Evolutionary conservation across 495 filamentous ascomycete species (phyloP).

Genomic region (Podospora anserina): DNA sequence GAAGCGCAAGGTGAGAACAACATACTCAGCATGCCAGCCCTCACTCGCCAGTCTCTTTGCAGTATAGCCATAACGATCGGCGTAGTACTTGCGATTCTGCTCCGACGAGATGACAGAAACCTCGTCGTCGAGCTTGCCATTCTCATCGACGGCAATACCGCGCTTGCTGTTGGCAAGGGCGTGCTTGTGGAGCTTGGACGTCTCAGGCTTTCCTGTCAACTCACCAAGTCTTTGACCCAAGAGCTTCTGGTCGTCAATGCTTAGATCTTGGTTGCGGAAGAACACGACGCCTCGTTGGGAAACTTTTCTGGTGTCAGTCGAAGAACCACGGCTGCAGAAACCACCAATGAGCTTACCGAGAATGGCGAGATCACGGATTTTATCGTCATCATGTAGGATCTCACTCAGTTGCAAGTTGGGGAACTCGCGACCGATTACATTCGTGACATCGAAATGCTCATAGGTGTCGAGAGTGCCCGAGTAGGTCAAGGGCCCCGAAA

Average conservation of each 20-base stretch:
- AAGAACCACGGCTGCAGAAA: not conserved
- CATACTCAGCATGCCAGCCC: conserved; percentile 40
- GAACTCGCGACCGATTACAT: conserved; percentile 66
- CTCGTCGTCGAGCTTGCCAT: conserved; percentile 61
- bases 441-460: conserved; percentile 62
- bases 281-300: conserved; percentile 72
- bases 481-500: conserved; percentile 76
- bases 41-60: conserved; percentile 41
- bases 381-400: conserved; percentile 63
- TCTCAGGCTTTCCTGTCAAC: conserved; percentile 64
- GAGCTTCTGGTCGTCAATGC: conserved; percentile 58
- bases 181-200: conserved; percentile 54
- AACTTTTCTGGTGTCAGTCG: conserved; percentile 43
- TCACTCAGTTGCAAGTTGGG: conserved; percentile 57
- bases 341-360: conserved; percentile 50
- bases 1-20: not conserved
- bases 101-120: conserved; percentile 67
- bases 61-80: conserved; percentile 51
- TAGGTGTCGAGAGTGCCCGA: conserved; percentile 58
- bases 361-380: conserved; percentile 64
- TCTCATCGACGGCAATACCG: conserved; percentile 44
- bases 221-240: conserved; percentile 63
- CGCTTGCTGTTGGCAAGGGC: conserved; percentile 59
- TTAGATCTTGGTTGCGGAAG: conserved; percentile 67
- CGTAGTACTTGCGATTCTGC: conserved; percentile 60